phyloP scores from a whole-genome alignment of 73 alveolate genomes.

The Breviolum minutum region DNA sequence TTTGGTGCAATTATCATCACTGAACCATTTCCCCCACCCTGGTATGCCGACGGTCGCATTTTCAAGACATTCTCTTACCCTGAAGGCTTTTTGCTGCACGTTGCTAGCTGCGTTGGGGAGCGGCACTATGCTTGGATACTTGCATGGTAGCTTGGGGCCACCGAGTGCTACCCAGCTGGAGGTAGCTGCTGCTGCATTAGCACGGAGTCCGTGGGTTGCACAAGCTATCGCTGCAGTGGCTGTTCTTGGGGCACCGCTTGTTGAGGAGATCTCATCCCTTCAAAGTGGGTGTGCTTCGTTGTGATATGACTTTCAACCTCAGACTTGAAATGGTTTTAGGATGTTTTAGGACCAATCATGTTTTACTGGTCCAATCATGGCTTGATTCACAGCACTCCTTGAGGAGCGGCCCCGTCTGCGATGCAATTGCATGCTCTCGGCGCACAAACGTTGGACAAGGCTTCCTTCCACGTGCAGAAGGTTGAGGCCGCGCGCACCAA shows the following conservation, averaged over 20 bases:
- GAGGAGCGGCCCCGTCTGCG: slow-evolving; percentile 42
- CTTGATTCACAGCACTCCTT: not conserved
- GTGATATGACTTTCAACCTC: too few relatives aligned
- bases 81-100: slow-evolving; percentile 1
- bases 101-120: not conserved
- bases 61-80: not conserved
- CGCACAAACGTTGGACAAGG: not conserved
- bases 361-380: not conserved
- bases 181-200: slow-evolving; percentile 43
- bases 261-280: not conserved
- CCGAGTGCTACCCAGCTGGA: slow-evolving; percentile 1
- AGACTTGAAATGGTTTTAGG: too few relatives aligned
- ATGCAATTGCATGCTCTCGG: not conserved
- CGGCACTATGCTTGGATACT: not conserved
- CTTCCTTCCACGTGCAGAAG: not conserved
- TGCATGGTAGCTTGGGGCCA: not conserved
- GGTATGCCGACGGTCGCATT: too few relatives aligned
- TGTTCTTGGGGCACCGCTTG: slow-evolving; percentile 2
- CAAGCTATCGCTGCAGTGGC: not conserved
- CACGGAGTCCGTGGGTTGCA: slow-evolving; percentile 25
- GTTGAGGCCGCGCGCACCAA: not conserved
- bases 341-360: not conserved
- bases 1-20: too few relatives aligned
- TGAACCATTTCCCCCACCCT: too few relatives aligned
- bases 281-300: too few relatives aligned